Conservation (phyloP, 805 yeast species). For the Lachancea meyersii region DNA sequence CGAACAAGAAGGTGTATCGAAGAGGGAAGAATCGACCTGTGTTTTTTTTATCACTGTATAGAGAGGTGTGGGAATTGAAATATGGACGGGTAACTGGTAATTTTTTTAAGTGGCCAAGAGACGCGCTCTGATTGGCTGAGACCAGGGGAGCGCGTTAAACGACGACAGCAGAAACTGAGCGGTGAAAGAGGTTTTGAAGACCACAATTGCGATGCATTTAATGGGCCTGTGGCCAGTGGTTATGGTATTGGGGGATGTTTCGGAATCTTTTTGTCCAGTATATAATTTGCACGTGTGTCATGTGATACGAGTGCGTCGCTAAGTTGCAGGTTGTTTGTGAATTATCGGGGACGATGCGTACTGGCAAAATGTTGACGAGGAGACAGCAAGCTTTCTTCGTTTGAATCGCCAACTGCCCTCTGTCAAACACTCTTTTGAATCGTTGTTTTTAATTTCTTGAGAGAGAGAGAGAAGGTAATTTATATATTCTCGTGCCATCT, state of each 20-base stretch:
- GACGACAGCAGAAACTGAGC: background rate
- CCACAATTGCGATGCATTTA: background rate
- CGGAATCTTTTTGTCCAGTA: no score
- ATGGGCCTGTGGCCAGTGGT: no score
- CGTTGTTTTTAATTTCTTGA: background rate
- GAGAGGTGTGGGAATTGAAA: background rate
- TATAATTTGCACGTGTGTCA: no score
- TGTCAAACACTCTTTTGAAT: no score
- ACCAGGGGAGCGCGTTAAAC: background rate
- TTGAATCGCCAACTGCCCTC: no score
- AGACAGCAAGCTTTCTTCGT: no score
- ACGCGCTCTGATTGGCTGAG: slow-evolving; percentile 4
- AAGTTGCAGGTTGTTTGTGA: no score
- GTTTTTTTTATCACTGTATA: background rate
- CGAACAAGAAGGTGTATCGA: background rate
- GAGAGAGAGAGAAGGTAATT: background rate
- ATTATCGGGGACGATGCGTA: no score
- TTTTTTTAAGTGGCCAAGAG: background rate
- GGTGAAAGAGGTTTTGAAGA: background rate
- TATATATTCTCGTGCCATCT: background rate
- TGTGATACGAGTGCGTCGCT: no score
- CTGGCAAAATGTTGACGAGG: no score
- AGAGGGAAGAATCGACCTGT: background rate
- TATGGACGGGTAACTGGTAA: background rate
- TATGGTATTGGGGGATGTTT: no score